phyloP scores from a whole-genome alignment of 2,329 filamentous ascomycete genomes.

The Dactylellina parvicollis region DNA sequence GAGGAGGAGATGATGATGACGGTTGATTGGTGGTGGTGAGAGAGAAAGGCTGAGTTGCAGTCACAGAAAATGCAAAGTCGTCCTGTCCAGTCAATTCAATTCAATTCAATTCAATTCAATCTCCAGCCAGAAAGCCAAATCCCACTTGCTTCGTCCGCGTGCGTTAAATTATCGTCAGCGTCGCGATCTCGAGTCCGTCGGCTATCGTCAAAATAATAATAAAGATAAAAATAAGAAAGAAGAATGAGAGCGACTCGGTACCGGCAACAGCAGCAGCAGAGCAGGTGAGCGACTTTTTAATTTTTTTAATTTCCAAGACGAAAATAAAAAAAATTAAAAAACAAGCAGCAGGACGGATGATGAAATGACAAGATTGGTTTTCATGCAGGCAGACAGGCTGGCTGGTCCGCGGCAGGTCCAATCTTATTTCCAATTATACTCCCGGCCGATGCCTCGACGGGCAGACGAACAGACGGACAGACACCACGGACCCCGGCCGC shows the following conservation, averaged over 20 bases:
- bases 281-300: conserved; percentile 1
- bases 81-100: no score
- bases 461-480: no score
- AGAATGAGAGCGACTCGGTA: not conserved
- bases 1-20: not conserved
- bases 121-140: no score
- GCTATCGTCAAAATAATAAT: conserved; percentile 9
- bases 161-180: no score
- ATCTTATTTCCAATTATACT: conserved; percentile 36
- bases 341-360: not conserved
- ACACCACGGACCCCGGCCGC: no score
- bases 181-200: not conserved
- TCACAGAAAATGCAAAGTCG: no score
- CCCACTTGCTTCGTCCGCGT: no score
- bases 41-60: not conserved
- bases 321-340: no score
- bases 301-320: no score
- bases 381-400: conserved; percentile 2
- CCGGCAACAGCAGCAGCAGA: no score
- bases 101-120: no score
- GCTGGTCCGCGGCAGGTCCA: conserved; percentile 34
- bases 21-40: not conserved
- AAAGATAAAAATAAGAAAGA: not conserved
- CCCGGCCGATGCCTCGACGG: conserved; percentile 35
- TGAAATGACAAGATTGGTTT: no score